Evolutionary conservation across 2,329 filamentous ascomycete species (phyloP).

Genomic region (Ophiostoma himal-ulmi): DNA sequence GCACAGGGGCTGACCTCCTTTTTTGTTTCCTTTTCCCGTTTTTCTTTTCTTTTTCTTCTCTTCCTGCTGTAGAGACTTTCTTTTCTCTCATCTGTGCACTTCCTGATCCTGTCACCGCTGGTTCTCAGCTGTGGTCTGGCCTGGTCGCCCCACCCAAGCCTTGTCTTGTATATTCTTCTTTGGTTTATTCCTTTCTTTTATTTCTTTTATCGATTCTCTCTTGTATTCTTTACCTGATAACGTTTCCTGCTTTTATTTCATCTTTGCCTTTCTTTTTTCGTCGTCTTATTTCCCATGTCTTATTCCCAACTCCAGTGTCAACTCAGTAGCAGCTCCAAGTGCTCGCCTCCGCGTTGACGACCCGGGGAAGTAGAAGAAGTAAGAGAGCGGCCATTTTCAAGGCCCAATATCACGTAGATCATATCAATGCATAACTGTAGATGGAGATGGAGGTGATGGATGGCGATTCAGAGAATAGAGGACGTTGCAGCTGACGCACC

Average conservation of each 20-base stretch:
- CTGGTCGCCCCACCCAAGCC: slow-evolving; percentile 9
- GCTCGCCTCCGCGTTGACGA: slow-evolving; percentile 8
- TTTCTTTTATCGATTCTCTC: not conserved
- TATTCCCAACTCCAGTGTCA: not conserved
- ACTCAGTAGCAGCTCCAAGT: not conserved
- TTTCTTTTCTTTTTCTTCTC: not conserved
- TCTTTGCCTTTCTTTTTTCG: not conserved
- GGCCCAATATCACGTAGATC: not conserved
- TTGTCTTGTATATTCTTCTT: slow-evolving; percentile 8
- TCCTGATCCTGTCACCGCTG: slow-evolving; percentile 19
- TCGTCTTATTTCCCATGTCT: too few species aligned
- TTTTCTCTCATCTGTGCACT: not conserved
- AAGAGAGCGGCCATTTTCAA: not conserved
- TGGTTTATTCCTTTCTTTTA: not conserved
- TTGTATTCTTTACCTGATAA: not conserved
- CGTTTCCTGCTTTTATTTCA: not conserved
- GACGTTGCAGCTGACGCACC: not conserved
- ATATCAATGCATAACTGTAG: too few species aligned
- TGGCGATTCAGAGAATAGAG: not conserved
- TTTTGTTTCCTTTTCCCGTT: not conserved
- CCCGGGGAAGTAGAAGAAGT: slow-evolving; percentile 13
- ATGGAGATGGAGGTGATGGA: too few species aligned
- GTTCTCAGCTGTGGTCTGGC: slow-evolving; percentile 19
- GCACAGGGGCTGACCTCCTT: not conserved
- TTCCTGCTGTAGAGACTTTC: not conserved